Evolutionary conservation across 2,329 filamentous ascomycete species (phyloP).

Genomic region (Cadophora sp.): DNA sequence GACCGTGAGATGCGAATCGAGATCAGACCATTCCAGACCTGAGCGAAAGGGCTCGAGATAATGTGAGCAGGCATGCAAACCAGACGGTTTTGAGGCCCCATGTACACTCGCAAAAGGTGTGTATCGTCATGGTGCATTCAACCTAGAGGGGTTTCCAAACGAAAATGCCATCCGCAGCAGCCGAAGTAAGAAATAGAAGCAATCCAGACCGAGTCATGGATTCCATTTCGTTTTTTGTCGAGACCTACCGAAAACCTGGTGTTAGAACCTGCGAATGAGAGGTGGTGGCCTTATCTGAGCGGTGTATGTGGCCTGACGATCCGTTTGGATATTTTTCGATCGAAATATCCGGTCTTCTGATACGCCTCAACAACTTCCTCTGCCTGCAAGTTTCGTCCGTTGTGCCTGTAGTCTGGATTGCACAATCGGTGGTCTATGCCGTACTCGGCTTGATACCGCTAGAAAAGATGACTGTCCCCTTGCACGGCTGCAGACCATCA

Average conservation of each 20-base stretch:
- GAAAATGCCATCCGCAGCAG: slow-evolving; percentile 10
- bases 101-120: background rate
- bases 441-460: slow-evolving; percentile 22
- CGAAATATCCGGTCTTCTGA: slow-evolving; percentile 23
- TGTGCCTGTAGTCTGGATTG: slow-evolving; percentile 13
- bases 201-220: slow-evolving; percentile 17
- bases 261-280: slow-evolving; percentile 33
- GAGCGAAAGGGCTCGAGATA: background rate
- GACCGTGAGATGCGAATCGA: background rate
- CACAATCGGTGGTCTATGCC: slow-evolving; percentile 7
- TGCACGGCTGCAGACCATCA: slow-evolving; percentile 9
- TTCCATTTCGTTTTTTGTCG: background rate
- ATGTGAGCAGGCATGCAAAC: slow-evolving; percentile 3
- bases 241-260: slow-evolving; percentile 19
- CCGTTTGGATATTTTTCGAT: slow-evolving; percentile 23
- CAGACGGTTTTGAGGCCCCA: background rate
- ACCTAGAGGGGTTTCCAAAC: background rate
- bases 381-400: slow-evolving; percentile 8
- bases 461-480: slow-evolving; percentile 11
- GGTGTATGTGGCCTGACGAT: slow-evolving; percentile 32
- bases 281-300: slow-evolving; percentile 34
- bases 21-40: background rate
- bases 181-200: slow-evolving; percentile 12
- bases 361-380: slow-evolving; percentile 14
- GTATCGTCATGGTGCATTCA: slow-evolving; percentile 11